Percentiles rank a stretch among this genome's conserved stretches.
These are phyloP conservation scores for Leptomonas seymouri DNA, from an alignment of 208 protist species.

Conservation along the genomic window DNA sequence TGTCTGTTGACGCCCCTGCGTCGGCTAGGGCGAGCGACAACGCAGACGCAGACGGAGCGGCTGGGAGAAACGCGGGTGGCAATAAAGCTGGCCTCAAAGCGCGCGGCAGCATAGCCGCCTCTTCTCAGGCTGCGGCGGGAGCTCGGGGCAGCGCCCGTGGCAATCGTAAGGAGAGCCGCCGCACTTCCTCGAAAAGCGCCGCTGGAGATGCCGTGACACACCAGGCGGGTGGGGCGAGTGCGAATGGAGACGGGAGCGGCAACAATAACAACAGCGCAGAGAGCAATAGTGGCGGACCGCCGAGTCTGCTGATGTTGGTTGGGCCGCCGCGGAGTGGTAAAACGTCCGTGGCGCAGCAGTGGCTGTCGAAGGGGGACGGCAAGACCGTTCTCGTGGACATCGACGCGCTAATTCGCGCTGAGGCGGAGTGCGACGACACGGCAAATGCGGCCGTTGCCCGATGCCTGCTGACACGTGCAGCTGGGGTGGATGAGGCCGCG, in stretches of 20 bases:
- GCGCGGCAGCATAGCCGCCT: slow-evolving; percentile 5
- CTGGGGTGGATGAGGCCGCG: neutral
- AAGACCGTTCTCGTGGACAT: slow-evolving; percentile 45
- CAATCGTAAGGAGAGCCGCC: slow-evolving; percentile 12
- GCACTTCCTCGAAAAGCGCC: neutral
- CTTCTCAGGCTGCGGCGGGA: neutral
- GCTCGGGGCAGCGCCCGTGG: slow-evolving; percentile 8
- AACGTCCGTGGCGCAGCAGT: slow-evolving; percentile 51
- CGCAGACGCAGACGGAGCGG: neutral
- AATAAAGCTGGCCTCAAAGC: neutral
- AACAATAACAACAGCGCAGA: slow-evolving; percentile 2
- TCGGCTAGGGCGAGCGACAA: neutral
- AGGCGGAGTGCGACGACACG: slow-evolving; percentile 69
- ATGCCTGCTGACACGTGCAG: slow-evolving; percentile 44
- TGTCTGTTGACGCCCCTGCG: neutral
- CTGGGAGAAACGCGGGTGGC: neutral
- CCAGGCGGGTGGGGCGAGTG: neutral
- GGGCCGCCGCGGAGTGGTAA: slow-evolving; percentile 84
- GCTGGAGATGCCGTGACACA: neutral
- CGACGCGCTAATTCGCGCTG: slow-evolving; percentile 53
- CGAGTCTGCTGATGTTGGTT: slow-evolving; percentile 62
- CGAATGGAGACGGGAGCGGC: neutral
- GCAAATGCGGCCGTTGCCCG: slow-evolving; percentile 75
- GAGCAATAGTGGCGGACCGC: neutral
- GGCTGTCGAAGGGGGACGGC: slow-evolving; percentile 29